phyloP scores from a whole-genome alignment of 306 rosid species.

The Malus asiatica region DNA sequence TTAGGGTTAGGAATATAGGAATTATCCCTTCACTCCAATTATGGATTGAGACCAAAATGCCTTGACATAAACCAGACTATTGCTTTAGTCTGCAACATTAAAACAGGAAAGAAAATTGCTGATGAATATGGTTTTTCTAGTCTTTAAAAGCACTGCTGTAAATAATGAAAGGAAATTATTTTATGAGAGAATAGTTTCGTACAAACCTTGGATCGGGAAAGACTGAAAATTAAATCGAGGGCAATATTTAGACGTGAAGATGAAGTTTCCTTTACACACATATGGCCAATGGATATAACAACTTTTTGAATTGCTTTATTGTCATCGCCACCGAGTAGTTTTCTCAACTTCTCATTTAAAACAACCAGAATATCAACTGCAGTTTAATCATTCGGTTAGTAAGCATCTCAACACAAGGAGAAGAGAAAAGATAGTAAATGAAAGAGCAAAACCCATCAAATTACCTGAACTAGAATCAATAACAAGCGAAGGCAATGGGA shows the following conservation, averaged over 20 bases:
- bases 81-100: background rate
- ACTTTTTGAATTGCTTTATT: constrained; percentile 73
- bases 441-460: background rate
- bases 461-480: constrained; percentile 60
- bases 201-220: constrained; percentile 76
- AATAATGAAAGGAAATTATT: background rate
- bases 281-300: constrained; percentile 77
- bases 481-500: constrained; percentile 57
- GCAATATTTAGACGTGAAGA: constrained; percentile 61
- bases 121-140: background rate
- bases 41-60: background rate
- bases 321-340: constrained; percentile 67
- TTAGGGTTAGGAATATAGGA: background rate
- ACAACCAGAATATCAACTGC: constrained; percentile 71
- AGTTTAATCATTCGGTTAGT: constrained; percentile 22
- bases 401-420: constrained; percentile 14
- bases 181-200: background rate
- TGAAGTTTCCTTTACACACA: constrained; percentile 73
- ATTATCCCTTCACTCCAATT: background rate
- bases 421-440: background rate
- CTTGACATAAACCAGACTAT: background rate
- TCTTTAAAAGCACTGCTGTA: background rate
- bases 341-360: constrained; percentile 63
- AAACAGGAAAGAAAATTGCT: background rate
- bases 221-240: constrained; percentile 61